These are phyloP conservation scores for Sindora glabra DNA, from an alignment of 306 rosid species.

Conservation along the genomic window DNA sequence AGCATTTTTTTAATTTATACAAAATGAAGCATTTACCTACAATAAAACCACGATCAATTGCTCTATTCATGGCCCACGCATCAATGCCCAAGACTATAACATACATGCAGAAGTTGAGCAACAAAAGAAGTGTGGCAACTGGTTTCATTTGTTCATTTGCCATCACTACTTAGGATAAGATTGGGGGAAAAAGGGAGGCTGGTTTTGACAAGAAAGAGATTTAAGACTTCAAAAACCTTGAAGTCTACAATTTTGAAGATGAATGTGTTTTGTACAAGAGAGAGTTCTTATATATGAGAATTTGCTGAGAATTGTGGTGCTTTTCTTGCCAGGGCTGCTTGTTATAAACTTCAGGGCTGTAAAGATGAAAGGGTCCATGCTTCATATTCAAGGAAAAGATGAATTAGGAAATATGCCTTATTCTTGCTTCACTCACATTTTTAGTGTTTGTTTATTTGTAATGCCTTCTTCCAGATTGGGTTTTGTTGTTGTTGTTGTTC, in stretches of 20 bases:
- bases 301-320: constrained; percentile 43
- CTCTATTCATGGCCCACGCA: constrained; percentile 89
- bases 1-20: no score
- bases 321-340: constrained; percentile 76
- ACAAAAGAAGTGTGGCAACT: constrained; percentile 61
- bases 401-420: constrained; percentile 27
- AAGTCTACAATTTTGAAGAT: constrained; percentile 7
- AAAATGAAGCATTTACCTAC: no score
- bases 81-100: constrained; percentile 75
- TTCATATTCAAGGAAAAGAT: constrained; percentile 65
- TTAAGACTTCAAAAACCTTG: constrained; percentile 7
- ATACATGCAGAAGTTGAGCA: constrained; percentile 86
- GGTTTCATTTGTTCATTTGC: constrained; percentile 55
- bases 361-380: constrained; percentile 63
- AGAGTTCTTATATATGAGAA: constrained; percentile 17
- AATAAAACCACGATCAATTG: constrained; percentile 75
- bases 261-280: constrained; percentile 13
- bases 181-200: constrained; percentile 3
- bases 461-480: constrained; percentile 21
- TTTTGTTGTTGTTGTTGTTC: constrained; percentile 1
- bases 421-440: constrained; percentile 49
- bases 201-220: not conserved
- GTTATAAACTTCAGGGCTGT: constrained; percentile 34
- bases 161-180: constrained; percentile 28
- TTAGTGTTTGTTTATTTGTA: constrained; percentile 8